Base-by-base conservation (phyloP, 2,329 filamentous ascomycete genomes). In the Corniculantispora saksenae region DNA sequence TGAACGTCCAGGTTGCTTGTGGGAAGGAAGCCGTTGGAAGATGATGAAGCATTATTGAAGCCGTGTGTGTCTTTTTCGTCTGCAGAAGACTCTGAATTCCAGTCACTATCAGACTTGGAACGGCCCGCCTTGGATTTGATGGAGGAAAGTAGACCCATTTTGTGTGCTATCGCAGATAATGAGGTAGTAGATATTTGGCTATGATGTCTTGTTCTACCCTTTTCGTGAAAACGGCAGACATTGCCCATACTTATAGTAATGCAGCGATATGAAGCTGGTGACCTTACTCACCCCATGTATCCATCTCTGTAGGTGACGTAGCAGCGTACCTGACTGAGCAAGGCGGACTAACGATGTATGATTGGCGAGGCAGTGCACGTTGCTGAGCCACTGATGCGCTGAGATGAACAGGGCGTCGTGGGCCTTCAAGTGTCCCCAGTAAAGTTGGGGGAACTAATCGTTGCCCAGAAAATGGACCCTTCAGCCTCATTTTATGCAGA, bases 1-100 rank as follows among this genome's bases (percentile, higher is more conserved):
- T 64, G 60, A 2, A 66, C 29, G 27, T 66, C 53, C 15, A 66
- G 61, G 54, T 38, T 29, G 53, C 54, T 63, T 17, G 64, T 66
- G 3, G 61, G 27, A 35, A 63, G 45, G 61, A 66, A 66, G 38
- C 12, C 38, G 56, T 45, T 29, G 21, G 45, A 51, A 32, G 40
- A 10, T 19, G 53, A 35, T 10, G 25, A 15, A n/a, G 32, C 4
- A 13, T 23, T 47, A 21, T 54, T 17, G 23, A 19, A n/a, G 43
- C 29, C 61, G 19, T 32, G 10, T 21, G 19, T 13, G 4, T 53
- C 61, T 15, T 64, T 64, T 15, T 59, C 54, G 10, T 50, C 62
- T n/a, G 35, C 40, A 3, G 55, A 53, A 40, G 62, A 53, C 27
- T 59, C 62, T 9, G 62, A 40, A 32, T 53, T 51, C n/a, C 43